Conservation (phyloP, 345 rosid genomes). For the Linum tenue region DNA sequence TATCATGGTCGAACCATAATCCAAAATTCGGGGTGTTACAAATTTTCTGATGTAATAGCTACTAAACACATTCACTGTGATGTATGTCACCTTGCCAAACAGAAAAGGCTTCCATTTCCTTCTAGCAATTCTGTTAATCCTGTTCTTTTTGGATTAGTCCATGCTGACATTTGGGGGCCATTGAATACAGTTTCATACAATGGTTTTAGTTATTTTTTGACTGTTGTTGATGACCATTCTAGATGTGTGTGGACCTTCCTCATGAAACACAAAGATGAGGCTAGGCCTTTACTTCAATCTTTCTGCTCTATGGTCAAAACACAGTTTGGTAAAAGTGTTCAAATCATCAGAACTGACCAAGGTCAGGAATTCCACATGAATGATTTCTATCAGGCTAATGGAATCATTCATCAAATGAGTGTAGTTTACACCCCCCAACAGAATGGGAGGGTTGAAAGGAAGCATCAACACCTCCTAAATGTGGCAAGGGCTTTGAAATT, state of each 20-base stretch:
- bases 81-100: not conserved
- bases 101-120: not conserved
- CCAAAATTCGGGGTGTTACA: no score
- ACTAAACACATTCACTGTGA: not conserved
- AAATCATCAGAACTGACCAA: not conserved
- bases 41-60: no score
- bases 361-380: not conserved
- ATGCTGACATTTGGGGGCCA: not conserved
- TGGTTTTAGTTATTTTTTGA: not conserved
- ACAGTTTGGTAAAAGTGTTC: not conserved
- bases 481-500: not conserved
- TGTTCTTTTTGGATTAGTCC: not conserved
- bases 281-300: not conserved
- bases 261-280: not conserved
- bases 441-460: not conserved
- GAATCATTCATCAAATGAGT: not conserved
- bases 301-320: not conserved
- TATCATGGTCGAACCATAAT: no score
- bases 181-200: not conserved
- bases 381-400: not conserved
- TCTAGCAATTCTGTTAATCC: not conserved
- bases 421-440: not conserved
- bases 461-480: not conserved
- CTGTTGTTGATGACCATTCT: not conserved
- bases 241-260: not conserved